Base-by-base conservation (phyloP, 768 basidiomycete species). In the Auricularia sp. region DNA sequence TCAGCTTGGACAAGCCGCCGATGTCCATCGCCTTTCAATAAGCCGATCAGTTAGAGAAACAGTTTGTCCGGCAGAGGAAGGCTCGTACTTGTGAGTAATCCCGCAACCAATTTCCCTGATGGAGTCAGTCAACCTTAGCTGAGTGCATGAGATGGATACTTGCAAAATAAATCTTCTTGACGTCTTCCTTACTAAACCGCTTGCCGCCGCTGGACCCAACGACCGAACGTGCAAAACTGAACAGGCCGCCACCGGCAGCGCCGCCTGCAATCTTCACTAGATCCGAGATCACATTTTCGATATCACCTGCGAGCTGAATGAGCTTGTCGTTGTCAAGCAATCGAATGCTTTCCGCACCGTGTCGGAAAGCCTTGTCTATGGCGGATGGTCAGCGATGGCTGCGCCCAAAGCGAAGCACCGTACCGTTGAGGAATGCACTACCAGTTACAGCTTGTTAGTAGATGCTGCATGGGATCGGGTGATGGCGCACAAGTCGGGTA, bases 161-260 rank as follows among this genome's bases (percentile, higher is more conserved):
- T 66, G 84, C 84, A 69, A 86, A 86, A 69, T 85, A 87, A 11
- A 87, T 84, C 68, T 81, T 79, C 74, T 88, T 87, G 66, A 87
- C 79, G 69, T 91, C 87, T 56, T 80, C 79, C 62, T 81, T 83
- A 21, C 74, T 77, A 73, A 89, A 89, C 68, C 86, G 88, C 36
- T 80, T 75, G 10, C 83, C 84, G 16, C 83, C 79, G 14, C 79
- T 67, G 2, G 78, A 82, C 21, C 75, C 71, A 47, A 83, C 61
- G 34, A 85, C 69, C 4, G 78, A 79, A 8, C 77, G 74, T 0
- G 84, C 83, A 64, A 85, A 77, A 3, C 79, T 78, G 21, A 88
- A 70, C 63, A 87, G 74, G 39, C 84, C 77, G 36, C 76, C 79
- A 14, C 69, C 69, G 12, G 77, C 77, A 34, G 74, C 75, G 64